These are phyloP conservation scores for Coleophoma crateriformis DNA, from an alignment of 2,329 filamentous ascomycete genomes.

Conservation along the genomic window DNA sequence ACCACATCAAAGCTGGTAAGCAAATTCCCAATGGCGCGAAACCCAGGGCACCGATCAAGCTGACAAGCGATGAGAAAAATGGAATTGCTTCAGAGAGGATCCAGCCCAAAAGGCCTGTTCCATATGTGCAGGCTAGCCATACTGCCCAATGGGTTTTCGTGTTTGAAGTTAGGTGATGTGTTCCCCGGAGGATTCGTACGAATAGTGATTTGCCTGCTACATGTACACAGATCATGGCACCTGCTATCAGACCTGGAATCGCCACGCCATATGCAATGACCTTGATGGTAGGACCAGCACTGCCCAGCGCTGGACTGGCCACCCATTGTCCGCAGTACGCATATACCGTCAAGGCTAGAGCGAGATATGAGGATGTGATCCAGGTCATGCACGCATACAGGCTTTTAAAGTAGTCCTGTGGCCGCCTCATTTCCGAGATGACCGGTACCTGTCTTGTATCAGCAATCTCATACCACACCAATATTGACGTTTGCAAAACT, in stretches of 20 bases:
- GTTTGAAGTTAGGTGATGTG: constrained; percentile 41
- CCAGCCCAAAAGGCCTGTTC: constrained; percentile 35
- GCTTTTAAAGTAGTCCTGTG: constrained; percentile 5
- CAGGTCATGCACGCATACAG: constrained; percentile 2
- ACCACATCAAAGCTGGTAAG: constrained; percentile 1
- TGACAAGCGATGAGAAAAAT: constrained; percentile 44
- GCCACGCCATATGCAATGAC: constrained; percentile 54
- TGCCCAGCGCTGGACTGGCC: constrained; percentile 50
- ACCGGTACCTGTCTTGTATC: constrained; percentile 24
- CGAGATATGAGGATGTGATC: constrained; percentile 4
- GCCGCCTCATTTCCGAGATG: constrained; percentile 6
- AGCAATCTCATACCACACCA: constrained; percentile 24
- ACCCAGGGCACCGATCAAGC: constrained; percentile 40
- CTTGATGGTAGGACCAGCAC: constrained; percentile 49
- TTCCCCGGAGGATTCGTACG: constrained; percentile 42
- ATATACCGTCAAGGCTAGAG: constrained; percentile 42
- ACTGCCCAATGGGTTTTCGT: constrained; percentile 40
- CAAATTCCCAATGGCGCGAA: constrained; percentile 1
- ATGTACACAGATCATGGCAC: constrained; percentile 14
- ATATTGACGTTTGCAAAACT: not conserved
- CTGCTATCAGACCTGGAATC: constrained; percentile 44
- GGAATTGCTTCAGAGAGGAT: constrained; percentile 43
- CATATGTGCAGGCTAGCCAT: constrained; percentile 38
- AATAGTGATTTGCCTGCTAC: constrained; percentile 44
- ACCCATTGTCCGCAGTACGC: constrained; percentile 55